These are phyloP conservation scores for Penicillium taxi DNA, from an alignment of 495 filamentous ascomycete species.

Conservation along the genomic window DNA sequence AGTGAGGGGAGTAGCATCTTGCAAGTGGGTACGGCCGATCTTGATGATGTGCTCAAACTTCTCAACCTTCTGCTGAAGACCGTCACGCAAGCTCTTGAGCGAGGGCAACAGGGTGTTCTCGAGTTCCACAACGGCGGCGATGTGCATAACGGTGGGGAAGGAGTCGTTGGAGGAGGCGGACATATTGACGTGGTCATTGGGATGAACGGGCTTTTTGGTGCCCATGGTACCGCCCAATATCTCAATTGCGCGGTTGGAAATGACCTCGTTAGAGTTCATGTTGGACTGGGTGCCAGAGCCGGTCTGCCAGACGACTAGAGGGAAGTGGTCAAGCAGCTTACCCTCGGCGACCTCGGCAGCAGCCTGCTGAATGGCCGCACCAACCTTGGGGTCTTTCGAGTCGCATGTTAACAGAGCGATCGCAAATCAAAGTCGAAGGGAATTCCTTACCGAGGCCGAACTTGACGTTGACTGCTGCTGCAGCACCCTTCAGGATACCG, in stretches of 20 bases:
- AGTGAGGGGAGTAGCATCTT: conserved; percentile 94
- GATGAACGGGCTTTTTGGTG: conserved; percentile 95
- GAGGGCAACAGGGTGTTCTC: conserved; percentile 77
- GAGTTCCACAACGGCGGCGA: conserved; percentile 90
- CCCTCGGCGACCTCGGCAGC: conserved; percentile 87
- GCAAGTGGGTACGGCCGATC: conserved; percentile 95
- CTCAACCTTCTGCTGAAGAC: conserved; percentile 82
- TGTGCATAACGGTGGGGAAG: conserved; percentile 99
- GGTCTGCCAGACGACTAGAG: conserved; percentile 98
- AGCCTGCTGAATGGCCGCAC: conserved; percentile 88
- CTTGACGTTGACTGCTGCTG: conserved; percentile 91
- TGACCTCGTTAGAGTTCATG: conserved; percentile 99
- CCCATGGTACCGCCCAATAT: conserved; percentile 92
- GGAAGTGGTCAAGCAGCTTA: conserved; percentile 96
- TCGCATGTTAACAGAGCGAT: conserved; percentile 1
- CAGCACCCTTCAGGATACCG: conserved; percentile 94
- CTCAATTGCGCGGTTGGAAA: conserved; percentile 98
- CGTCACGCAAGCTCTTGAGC: conserved; percentile 69
- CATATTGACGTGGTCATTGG: conserved; percentile 99
- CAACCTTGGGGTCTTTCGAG: conserved; percentile 69
- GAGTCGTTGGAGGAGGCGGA: conserved; percentile 98
- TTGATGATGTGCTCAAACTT: conserved; percentile 91
- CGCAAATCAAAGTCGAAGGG: background rate
- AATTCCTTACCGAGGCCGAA: conserved; percentile 75
- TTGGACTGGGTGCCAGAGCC: conserved; percentile 98